A percentile compares a stretch with the other conserved stretches of the same genome.
Evolutionary conservation across 2,329 filamentous ascomycete genomes (phyloP).

Genomic region (Juglanconis oblonga): DNA sequence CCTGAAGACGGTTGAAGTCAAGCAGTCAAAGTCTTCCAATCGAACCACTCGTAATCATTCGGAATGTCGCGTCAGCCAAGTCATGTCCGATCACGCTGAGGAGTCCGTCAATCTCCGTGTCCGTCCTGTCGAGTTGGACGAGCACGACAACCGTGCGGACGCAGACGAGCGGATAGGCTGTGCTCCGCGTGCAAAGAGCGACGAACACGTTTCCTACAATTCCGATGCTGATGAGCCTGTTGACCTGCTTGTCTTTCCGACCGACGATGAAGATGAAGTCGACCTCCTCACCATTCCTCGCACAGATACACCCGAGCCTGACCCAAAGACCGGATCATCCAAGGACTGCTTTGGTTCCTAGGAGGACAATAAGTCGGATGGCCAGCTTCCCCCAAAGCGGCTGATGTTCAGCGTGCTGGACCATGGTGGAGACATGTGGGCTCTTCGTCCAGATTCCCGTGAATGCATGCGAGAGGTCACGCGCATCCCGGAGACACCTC

Average conservation of each 20-base stretch:
- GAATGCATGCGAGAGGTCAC: background rate
- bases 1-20: background rate
- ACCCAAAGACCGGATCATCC: background rate
- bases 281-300: background rate
- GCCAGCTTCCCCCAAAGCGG: slow-evolving; percentile 3
- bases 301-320: background rate
- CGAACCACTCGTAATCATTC: background rate
- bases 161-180: background rate
- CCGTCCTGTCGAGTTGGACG: background rate
- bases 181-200: background rate
- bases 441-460: slow-evolving; percentile 9
- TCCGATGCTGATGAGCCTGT: background rate
- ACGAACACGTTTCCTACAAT: background rate
- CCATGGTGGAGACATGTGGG: background rate
- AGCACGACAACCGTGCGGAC: background rate
- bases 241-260: background rate
- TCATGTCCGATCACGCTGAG: background rate
- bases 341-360: background rate
- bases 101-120: background rate
- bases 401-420: background rate
- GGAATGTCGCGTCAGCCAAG: background rate
- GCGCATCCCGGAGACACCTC: background rate
- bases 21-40: background rate
- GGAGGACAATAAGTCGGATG: background rate
- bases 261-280: background rate